Base-by-base conservation (phyloP, 495 filamentous ascomycete species). In the Bombardia bombarda region DNA sequence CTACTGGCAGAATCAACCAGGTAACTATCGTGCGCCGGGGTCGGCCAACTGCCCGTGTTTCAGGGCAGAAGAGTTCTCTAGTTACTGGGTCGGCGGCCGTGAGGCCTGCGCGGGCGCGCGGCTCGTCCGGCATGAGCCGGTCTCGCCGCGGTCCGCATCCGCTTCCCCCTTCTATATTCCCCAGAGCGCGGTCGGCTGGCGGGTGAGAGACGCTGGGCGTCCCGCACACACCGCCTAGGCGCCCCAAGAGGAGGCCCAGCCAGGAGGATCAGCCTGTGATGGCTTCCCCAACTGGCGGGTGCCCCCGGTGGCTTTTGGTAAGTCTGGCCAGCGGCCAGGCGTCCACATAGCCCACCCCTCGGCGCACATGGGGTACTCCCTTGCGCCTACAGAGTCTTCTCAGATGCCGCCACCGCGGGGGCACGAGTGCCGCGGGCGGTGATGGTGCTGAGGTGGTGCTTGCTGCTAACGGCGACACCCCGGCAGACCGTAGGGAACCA, bases 1-100 rank as follows among this genome's bases (percentile, higher is more conserved):
- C 72, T 79, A 78, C 74, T 79, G 69, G 72, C 74, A 80, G 74
- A 79, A 80, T 80, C 72, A 79, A 80, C 26, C 26, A 28, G 26
- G 26, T 28, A 28, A 28, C 26, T 28, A 28, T 28, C 26, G 26
- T 28, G 26, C 26, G 26, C 26, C 26, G 26, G n/a, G 26, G 26
- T 28, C 9, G 26, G 26, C 26, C 26, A 28, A 28, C 26, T 28
- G 26, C 26, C 26, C 26, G 26, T 28, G 26, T 28, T 28, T 28
- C 26, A 28, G 26, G 26, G 72, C 74, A 80, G 71, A 47, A 53
- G 50, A 56, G 44, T 48, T 55, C 30, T 45, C 43, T 50, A 49
- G 42, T 50, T 49, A 45, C 20, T 30, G 39, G 47, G 26, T 10
- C 47, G 40, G 36, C 26, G 26, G 21, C 20, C 10, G 42, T 30